These are phyloP conservation scores for Rhizophora mangle DNA, from an alignment of 345 rosid genomes.

Conservation along the genomic window DNA sequence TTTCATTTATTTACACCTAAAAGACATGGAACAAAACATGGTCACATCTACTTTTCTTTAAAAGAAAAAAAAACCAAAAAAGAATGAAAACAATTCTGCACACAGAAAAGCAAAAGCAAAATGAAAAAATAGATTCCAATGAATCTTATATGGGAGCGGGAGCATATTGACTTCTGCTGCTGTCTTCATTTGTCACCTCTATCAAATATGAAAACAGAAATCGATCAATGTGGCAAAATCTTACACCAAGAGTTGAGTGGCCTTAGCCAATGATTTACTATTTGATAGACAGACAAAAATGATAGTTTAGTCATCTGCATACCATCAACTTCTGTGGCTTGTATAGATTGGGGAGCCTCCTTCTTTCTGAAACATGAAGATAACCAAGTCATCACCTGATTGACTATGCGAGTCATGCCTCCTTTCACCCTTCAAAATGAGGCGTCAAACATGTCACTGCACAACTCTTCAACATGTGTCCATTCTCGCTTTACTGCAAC, in stretches of 20 bases:
- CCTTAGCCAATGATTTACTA: background rate
- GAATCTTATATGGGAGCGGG: too few species aligned
- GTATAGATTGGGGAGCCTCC: conserved; percentile 18
- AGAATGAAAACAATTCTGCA: background rate
- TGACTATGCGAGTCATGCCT: conserved; percentile 5
- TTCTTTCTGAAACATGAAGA: conserved; percentile 29
- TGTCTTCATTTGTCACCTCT: too few species aligned
- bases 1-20: background rate
- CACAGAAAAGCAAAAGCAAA: too few species aligned
- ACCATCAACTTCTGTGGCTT: conserved; percentile 44
- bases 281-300: background rate
- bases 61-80: background rate
- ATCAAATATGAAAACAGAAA: background rate
- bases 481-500: background rate
- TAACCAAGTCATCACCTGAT: conserved; percentile 42
- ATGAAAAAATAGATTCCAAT: too few species aligned
- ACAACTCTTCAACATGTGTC: background rate
- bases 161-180: too few species aligned
- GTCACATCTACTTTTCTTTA: background rate
- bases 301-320: conserved; percentile 11
- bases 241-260: background rate
- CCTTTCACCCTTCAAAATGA: conserved; percentile 13
- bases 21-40: background rate
- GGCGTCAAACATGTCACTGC: conserved; percentile 4
- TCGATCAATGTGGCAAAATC: conserved; percentile 3